phyloP scores from a whole-genome alignment of 1,139 yeast genomes.

The Blastobotrys petasosporus region DNA sequence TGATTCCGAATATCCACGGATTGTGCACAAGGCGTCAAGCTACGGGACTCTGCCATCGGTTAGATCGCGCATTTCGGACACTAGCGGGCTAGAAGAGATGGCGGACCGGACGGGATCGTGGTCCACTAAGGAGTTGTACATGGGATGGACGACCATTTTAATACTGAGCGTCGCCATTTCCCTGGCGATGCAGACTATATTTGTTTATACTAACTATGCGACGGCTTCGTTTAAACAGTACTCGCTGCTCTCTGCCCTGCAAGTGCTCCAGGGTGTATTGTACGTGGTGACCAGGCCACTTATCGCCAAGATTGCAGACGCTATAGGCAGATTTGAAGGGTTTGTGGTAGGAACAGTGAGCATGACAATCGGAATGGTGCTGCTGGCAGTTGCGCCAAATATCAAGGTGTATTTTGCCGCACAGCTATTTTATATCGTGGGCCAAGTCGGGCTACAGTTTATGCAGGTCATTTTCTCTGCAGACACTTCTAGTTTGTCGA shows the following conservation, averaged over 20 bases:
- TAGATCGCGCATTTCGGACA: not conserved
- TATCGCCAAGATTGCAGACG: conserved; percentile 38
- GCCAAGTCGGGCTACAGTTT: conserved; percentile 36
- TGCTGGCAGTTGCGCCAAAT: conserved; percentile 32
- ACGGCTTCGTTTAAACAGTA: conserved; percentile 38
- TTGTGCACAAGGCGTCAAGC: too few relatives aligned
- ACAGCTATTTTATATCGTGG: conserved; percentile 35
- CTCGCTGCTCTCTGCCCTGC: conserved; percentile 38
- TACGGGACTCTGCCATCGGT: too few relatives aligned
- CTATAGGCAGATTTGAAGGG: conserved; percentile 40
- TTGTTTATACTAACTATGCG: conserved; percentile 37
- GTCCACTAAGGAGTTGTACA: conserved; percentile 22
- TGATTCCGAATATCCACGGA: too few relatives aligned
- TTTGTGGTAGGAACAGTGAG: conserved; percentile 31
- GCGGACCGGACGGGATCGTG: conserved; percentile 15
- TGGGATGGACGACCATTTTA: conserved; percentile 31
- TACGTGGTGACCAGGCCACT: conserved; percentile 38
- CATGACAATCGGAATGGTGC: conserved; percentile 32
- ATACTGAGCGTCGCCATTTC: conserved; percentile 38
- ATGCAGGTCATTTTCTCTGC: conserved; percentile 38
- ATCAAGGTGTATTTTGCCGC: conserved; percentile 33
- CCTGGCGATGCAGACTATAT: conserved; percentile 38
- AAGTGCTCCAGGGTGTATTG: conserved; percentile 38
- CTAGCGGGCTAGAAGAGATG: conserved; percentile 13
- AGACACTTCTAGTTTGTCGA: conserved; percentile 36